Conservation (phyloP, 2,329 filamentous ascomycete species). For the Macroventuria anomochaeta region DNA sequence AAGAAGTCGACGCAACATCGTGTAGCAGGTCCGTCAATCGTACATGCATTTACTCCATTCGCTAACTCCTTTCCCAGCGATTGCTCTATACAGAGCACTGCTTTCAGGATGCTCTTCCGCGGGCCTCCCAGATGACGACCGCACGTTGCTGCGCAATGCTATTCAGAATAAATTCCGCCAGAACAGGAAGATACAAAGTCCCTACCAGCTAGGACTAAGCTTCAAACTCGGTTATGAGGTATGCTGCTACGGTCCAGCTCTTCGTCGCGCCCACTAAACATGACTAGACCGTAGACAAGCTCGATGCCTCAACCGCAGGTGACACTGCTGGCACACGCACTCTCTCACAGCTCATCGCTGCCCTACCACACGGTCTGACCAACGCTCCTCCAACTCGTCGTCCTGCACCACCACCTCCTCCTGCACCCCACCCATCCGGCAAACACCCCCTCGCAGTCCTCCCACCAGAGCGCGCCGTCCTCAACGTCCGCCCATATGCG, state of each 20-base stretch:
- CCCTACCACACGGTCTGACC: slow-evolving; percentile 47
- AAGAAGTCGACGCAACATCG: slow-evolving; percentile 59
- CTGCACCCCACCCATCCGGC: slow-evolving; percentile 13
- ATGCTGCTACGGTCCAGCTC: neutral
- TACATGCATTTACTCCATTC: neutral
- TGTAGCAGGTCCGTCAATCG: slow-evolving; percentile 54
- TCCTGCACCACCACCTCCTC: slow-evolving; percentile 8
- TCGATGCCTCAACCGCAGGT: slow-evolving; percentile 51
- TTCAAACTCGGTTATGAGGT: slow-evolving; percentile 74
- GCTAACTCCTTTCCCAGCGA: slow-evolving; percentile 53
- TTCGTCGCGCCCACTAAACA: slow-evolving; percentile 13
- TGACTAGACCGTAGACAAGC: slow-evolving; percentile 50
- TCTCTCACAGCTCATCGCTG: slow-evolving; percentile 46
- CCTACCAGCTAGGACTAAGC: slow-evolving; percentile 65
- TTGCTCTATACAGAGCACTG: slow-evolving; percentile 76
- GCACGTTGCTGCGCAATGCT: slow-evolving; percentile 62
- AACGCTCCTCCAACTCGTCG: slow-evolving; percentile 20
- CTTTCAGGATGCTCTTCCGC: slow-evolving; percentile 64
- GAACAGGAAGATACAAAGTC: slow-evolving; percentile 65
- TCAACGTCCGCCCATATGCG: slow-evolving; percentile 59
- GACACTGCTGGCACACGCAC: slow-evolving; percentile 31
- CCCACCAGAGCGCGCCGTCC: slow-evolving; percentile 50
- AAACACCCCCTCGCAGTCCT: slow-evolving; percentile 38
- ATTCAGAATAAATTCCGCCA: slow-evolving; percentile 68
- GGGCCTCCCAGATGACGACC: slow-evolving; percentile 59